Evolutionary conservation across 73 alveolate species (phyloP), one percentile per base, ranked within the genome.

Genomic region (Stentor coeruleus): DNA sequence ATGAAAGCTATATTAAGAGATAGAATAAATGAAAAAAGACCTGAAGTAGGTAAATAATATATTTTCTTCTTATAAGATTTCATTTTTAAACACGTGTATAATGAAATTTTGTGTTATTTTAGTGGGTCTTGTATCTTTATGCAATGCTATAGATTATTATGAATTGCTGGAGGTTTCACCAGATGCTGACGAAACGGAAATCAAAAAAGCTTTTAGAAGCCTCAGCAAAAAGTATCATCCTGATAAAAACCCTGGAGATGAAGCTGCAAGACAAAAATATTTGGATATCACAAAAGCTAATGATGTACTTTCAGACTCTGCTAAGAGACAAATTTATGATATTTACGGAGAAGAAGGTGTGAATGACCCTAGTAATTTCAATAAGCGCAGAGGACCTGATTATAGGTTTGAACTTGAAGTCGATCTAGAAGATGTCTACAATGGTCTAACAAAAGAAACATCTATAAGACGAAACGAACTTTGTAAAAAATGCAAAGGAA

Each of bases 341-440:
- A 83, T 91, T 66, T 86, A 90, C 74, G 99, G 99, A 11, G 97
- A 91, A 90, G 99, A 94, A 40, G 99, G 97, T n/a, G 83, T 95
- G 40, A 90, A 84, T 35, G 85, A 90, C 74, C 94, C 87, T 81
- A 76, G 49, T 49, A 91, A 91, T 31, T 90, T 85, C 58, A 92
- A 89, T 74, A 85, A 84, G 84, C 93, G 90, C 76, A 91, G 93
- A 87, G 99, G 99, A 20, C 99, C 98, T 2, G 89, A 92, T 86
- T 96, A 96, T 4, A 82, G 82, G 60, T 88, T 94, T 3, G 98
- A 96, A 55, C 66, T 95, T n/a, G 82, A 85, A 30, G 98, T 96
- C 3, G 82, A 97, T 0, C 88, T 96, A 37, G 98, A 94, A 81
- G 99, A 96, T 75, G 88, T 96, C 59, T 96, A 96, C 76, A 88